A percentile compares a stretch with the other conserved stretches of the same genome.
These are phyloP conservation scores for Tephrocybe sp. DNA, from an alignment of 768 basidiomycete species.

Conservation along the genomic window DNA sequence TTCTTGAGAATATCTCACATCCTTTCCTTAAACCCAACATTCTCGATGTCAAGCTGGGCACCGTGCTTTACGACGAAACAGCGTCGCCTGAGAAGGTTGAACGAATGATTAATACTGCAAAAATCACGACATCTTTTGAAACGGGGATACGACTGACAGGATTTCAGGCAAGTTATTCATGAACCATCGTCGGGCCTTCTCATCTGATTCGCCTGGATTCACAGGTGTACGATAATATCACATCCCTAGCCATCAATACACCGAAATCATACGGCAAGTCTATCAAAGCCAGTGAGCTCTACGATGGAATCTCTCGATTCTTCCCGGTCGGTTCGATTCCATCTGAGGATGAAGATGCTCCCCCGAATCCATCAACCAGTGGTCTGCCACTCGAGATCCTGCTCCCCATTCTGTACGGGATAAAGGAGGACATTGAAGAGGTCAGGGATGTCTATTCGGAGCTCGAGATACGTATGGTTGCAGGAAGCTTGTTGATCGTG, in stretches of 20 bases:
- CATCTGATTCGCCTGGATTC: conserved; percentile 1
- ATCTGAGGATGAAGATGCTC: conserved; percentile 1
- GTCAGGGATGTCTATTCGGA: conserved; percentile 48
- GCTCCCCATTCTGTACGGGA: conserved; percentile 52
- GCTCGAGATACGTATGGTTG: conserved; percentile 79
- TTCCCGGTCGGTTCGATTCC: conserved; percentile 54
- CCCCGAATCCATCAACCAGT: conserved; percentile 12
- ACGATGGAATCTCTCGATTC: conserved; percentile 74
- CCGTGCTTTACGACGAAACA: conserved; percentile 73
- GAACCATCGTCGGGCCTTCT: neutral
- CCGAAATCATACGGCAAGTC: conserved; percentile 80
- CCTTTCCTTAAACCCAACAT: conserved; percentile 81
- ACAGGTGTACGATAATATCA: conserved; percentile 72
- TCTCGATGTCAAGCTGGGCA: conserved; percentile 93
- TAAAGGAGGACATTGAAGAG: conserved; percentile 52
- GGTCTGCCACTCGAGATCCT: conserved; percentile 61
- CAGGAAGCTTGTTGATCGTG: conserved; percentile 76
- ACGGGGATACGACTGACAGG: conserved; percentile 86
- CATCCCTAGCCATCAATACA: conserved; percentile 56
- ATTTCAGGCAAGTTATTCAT: conserved; percentile 66
- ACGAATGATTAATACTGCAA: conserved; percentile 74
- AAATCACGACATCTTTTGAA: conserved; percentile 66
- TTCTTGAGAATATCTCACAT: conserved; percentile 81
- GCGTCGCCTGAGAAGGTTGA: conserved; percentile 71
- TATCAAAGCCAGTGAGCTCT: conserved; percentile 66